These are phyloP conservation scores for Cryptosporidium muris DNA, from an alignment of 169 alveolate species.

Conservation along the genomic window DNA sequence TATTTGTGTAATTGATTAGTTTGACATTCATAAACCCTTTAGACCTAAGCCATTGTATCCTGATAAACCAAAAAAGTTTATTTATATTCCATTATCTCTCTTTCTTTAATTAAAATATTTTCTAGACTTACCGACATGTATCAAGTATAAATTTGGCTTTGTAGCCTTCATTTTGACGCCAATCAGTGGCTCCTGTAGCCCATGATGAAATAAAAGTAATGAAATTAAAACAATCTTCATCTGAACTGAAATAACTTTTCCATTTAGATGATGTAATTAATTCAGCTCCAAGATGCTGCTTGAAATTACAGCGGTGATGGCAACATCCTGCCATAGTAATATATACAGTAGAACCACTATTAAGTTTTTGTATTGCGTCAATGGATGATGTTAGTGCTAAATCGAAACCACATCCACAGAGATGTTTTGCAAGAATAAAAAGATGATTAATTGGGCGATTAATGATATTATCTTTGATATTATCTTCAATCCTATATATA, in stretches of 20 bases:
- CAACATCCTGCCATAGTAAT: conserved; percentile 53
- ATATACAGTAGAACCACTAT: conserved; percentile 17
- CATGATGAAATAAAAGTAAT: conserved; percentile 33
- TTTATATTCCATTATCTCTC: background rate
- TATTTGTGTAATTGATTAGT: conserved; percentile 2
- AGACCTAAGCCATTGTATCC: conserved; percentile 43
- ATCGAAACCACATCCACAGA: conserved; percentile 66
- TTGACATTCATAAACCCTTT: conserved; percentile 13
- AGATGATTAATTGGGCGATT: background rate
- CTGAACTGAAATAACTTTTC: background rate
- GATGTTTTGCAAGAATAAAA: conserved; percentile 50
- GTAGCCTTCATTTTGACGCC: conserved; percentile 29
- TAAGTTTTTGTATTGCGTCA: background rate
- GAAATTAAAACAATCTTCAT: conserved; percentile 13
- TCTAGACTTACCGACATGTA: conserved; percentile 31
- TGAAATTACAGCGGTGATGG: conserved; percentile 25
- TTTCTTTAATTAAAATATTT: background rate
- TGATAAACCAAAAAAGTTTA: background rate
- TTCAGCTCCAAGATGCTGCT: conserved; percentile 46
- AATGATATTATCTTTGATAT: conserved; percentile 9
- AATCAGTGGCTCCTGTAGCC: conserved; percentile 64
- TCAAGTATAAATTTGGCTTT: conserved; percentile 63
- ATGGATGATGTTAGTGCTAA: conserved; percentile 25
- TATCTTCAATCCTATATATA: conserved; percentile 20
- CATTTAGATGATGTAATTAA: background rate